These are phyloP conservation scores for Withania somnifera DNA, from an alignment of 305 asterid genomes.

Conservation along the genomic window DNA sequence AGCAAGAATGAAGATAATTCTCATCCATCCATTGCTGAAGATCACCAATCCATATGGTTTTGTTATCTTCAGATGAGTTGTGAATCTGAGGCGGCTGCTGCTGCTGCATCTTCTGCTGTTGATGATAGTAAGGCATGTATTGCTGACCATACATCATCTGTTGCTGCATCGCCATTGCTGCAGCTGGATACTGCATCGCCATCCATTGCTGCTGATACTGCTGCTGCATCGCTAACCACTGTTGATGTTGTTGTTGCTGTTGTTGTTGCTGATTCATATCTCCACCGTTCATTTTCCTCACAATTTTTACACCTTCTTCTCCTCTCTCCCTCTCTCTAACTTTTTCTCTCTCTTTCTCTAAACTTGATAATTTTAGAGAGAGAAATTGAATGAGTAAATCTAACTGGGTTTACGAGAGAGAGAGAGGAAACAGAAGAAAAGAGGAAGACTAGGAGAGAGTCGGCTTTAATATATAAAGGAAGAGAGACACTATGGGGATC, in stretches of 20 bases:
- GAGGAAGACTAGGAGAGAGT: conserved; percentile 10
- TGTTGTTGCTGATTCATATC: conserved; percentile 58
- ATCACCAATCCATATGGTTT: conserved; percentile 98
- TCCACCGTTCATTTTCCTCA: conserved; percentile 51
- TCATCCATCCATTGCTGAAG: conserved; percentile 99
- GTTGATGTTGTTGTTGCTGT: conserved; percentile 33
- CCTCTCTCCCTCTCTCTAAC: background rate
- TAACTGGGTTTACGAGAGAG: background rate
- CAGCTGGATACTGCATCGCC: conserved; percentile 54
- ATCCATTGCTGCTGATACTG: conserved; percentile 54
- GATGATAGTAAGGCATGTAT: conserved; percentile 72
- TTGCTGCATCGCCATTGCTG: conserved; percentile 77
- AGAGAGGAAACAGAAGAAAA: background rate
- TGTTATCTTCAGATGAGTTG: conserved; percentile 61
- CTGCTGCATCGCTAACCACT: conserved; percentile 30
- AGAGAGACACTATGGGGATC: conserved; percentile 19
- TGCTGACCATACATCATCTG: conserved; percentile 80
- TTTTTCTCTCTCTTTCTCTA: background rate
- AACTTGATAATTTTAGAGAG: conserved; percentile 24
- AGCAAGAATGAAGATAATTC: conserved; percentile 65
- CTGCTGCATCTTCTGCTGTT: conserved; percentile 40
- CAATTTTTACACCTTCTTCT: conserved; percentile 13
- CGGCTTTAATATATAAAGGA: conserved; percentile 27
- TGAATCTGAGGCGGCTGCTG: conserved; percentile 52
- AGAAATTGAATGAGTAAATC: conserved; percentile 2